These are phyloP conservation scores for Dalbergia cochinchinensis DNA, from an alignment of 306 rosid genomes.

Conservation along the genomic window DNA sequence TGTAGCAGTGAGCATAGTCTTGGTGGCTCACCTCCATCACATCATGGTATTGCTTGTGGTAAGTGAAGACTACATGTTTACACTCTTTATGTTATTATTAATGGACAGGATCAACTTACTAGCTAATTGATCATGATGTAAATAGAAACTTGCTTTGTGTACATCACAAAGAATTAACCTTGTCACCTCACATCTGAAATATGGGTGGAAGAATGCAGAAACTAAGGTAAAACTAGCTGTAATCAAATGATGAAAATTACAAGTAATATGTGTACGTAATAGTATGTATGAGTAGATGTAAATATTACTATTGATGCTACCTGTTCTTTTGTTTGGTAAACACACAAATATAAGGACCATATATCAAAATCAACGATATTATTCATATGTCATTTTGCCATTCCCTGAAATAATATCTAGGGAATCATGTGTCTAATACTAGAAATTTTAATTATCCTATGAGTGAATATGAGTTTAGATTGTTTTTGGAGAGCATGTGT, in stretches of 20 bases:
- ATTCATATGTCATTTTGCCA: too few species aligned
- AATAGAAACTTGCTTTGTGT: background rate
- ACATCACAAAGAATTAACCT: background rate
- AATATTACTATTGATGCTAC: too few species aligned
- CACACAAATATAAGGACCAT: background rate
- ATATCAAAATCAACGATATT: background rate
- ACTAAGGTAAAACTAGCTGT: background rate
- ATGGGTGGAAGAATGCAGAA: background rate
- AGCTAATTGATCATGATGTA: background rate
- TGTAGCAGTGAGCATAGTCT: conserved; percentile 40
- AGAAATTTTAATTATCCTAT: too few species aligned
- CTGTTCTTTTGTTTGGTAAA: too few species aligned
- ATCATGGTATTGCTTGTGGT: conserved; percentile 32
- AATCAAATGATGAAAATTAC: too few species aligned
- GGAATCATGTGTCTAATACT: too few species aligned
- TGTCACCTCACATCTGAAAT: background rate
- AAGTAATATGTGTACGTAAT: too few species aligned
- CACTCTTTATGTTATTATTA: background rate
- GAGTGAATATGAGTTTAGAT: too few species aligned
- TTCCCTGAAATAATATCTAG: too few species aligned
- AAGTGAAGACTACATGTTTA: conserved; percentile 44
- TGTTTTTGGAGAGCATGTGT: too few species aligned
- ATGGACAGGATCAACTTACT: background rate
- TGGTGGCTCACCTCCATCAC: conserved; percentile 44
- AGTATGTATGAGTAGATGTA: too few species aligned